Conservation (phyloP, 139 green algal species). For the Auxenochlorella pyrenoidosa region DNA sequence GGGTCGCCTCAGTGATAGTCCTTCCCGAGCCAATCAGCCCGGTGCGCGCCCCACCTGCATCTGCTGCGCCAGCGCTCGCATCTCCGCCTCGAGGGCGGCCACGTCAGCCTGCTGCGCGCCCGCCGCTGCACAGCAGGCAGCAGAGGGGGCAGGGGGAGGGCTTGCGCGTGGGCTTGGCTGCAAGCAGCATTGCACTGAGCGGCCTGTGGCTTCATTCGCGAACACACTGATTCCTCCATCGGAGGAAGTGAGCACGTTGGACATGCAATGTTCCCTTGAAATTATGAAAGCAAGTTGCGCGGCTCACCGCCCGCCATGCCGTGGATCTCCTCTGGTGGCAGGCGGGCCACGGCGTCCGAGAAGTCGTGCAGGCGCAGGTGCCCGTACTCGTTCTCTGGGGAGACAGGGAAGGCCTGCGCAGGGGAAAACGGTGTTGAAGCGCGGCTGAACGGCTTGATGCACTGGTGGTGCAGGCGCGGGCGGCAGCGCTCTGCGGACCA, state of each 20-base stretch:
- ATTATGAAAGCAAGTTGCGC: too few relatives aligned
- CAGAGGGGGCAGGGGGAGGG: too few relatives aligned
- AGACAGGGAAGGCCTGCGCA: slow-evolving; percentile 30
- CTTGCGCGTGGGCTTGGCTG: too few relatives aligned
- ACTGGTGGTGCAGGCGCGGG: too few relatives aligned
- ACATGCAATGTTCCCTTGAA: too few relatives aligned
- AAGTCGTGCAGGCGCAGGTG: slow-evolving; percentile 88
- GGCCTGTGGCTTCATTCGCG: too few relatives aligned
- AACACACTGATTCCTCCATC: too few relatives aligned
- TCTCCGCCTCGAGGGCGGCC: slow-evolving; percentile 42
- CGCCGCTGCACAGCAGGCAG: background rate
- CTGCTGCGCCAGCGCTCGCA: slow-evolving; percentile 36
- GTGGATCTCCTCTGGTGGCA: slow-evolving; percentile 72
- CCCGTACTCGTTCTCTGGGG: slow-evolving; percentile 65
- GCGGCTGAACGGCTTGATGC: background rate
- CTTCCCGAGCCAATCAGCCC: too few relatives aligned
- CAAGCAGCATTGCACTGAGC: too few relatives aligned
- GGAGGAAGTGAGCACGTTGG: too few relatives aligned
- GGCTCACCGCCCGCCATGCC: slow-evolving; percentile 21
- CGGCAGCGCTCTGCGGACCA: too few relatives aligned
- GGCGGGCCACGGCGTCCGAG: slow-evolving; percentile 69
- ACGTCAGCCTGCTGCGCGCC: slow-evolving; percentile 6
- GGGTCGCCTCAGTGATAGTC: too few relatives aligned
- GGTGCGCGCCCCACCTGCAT: slow-evolving; percentile 24
- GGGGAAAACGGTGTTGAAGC: background rate